Conservation (phyloP, 176 grass and related monocot species). For the Sorghum bicolor region Sorghum_bicolor_NCBIv3 NC_012879.2:58935001-58935500, state of each 20-base stretch:
- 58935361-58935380: conserved; percentile 67
- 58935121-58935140: conserved; percentile 30
- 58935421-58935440: conserved; percentile 28
- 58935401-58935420: conserved; percentile 51
- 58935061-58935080: conserved; percentile 34
- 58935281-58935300: neutral
- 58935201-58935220: conserved; percentile 31
- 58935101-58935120: conserved; percentile 30
- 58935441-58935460: conserved; percentile 46
- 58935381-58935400: conserved; percentile 65
- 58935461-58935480: conserved; percentile 40
- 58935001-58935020: conserved; percentile 44
- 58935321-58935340: conserved; percentile 8
- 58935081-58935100: conserved; percentile 66
- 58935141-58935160: conserved; percentile 54
- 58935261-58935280: conserved; percentile 39
- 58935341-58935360: conserved; percentile 62
- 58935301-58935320: neutral
- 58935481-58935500: neutral
- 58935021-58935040: neutral
- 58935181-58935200: conserved; percentile 61
- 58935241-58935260: conserved; percentile 52
- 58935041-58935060: conserved; percentile 9
- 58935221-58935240: neutral
- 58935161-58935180: conserved; percentile 67